These are phyloP conservation scores for Sporopachydermia lactativora DNA, from an alignment of 805 yeast species.

Conservation along the genomic window DNA sequence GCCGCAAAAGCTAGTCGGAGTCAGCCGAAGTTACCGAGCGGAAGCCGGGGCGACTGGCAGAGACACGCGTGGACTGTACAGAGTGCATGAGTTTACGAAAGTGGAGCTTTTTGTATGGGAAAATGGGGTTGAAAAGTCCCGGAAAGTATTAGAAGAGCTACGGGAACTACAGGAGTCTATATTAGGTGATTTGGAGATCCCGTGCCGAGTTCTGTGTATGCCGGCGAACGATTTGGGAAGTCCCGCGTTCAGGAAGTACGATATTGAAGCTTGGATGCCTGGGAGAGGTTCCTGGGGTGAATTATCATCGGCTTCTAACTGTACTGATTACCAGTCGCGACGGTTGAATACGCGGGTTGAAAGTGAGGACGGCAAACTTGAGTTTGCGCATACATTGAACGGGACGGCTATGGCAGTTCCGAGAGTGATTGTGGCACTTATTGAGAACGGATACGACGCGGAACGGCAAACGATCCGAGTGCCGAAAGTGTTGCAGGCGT, in stretches of 20 bases:
- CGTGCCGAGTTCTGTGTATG: conserved; percentile 75
- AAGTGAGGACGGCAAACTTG: conserved; percentile 19
- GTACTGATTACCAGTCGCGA: conserved; percentile 82
- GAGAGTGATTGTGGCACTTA: conserved; percentile 73
- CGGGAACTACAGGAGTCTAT: conserved; percentile 51
- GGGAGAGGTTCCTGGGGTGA: conserved; percentile 93
- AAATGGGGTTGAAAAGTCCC: conserved; percentile 22
- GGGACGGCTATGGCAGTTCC: conserved; percentile 97
- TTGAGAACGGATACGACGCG: conserved; percentile 72
- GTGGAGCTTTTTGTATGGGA: conserved; percentile 84
- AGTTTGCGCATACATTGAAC: conserved; percentile 69
- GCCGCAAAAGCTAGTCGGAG: conserved; percentile 58
- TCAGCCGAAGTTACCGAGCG: conserved; percentile 80
- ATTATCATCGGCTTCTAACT: conserved; percentile 79
- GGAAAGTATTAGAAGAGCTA: conserved; percentile 41
- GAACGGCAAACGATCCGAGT: conserved; percentile 36
- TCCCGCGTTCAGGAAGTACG: conserved; percentile 84
- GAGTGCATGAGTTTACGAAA: conserved; percentile 94
- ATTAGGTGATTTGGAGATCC: conserved; percentile 52
- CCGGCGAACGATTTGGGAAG: conserved; percentile 87
- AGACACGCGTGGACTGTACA: conserved; percentile 80
- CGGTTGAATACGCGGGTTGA: conserved; percentile 57
- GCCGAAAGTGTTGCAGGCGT: conserved; percentile 56
- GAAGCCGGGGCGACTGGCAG: conserved; percentile 96
- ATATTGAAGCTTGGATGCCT: conserved; percentile 97